Evolutionary conservation across 1,284 basidiomycete species (phyloP), one percentile per base, ranked within the genome.

Genomic region (Leccinum pachyderme): DNA sequence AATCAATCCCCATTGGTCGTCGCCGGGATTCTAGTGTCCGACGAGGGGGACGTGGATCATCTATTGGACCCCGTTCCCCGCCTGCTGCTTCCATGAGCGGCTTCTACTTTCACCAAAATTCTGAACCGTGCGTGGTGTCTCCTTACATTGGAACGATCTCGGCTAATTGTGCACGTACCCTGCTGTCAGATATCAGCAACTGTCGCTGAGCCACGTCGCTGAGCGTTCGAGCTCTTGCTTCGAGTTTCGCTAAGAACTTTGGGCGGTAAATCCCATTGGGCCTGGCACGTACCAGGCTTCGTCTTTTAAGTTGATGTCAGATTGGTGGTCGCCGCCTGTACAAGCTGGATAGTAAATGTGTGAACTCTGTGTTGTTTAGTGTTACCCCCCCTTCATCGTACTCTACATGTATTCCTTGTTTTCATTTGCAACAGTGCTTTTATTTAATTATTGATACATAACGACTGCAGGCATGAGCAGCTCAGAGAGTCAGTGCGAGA

Each of bases 41-140:
- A 55, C 67, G 72, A 58, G 58, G 66, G 31, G 66, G 63, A 51
- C 72, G 74, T 32, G 72, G 73, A 31, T 68, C 79, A 46, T 74
- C 77, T n/a, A 56, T 73, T 22, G 70, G 72, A 35, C 75, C 78
- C 33, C 71, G 72, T 47, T 65, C 73, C 51, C 67, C 70, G 46
- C 77, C 79, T 13, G 78, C 80, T 54, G 87, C 87, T 15, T 86
- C 82, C 45, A 93, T 94, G 89, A 87, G 82, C 60, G 91, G 92
- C 27, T 96, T 93, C 74, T 98, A 97, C 75, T 97, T 91, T 75
- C 95, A 97, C 75, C 88, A 89, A 75, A 89, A 91, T 65, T 91
- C 87, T 53, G 90, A 93, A 65, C 90, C 90, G 84, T 93, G 67
- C 74, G 87, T 83, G 25, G n/a, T 37, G 48, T 47, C 49, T 57